Conservation (phyloP, 202 grass and related monocot species). For the Eragrostis tef region DNA sequence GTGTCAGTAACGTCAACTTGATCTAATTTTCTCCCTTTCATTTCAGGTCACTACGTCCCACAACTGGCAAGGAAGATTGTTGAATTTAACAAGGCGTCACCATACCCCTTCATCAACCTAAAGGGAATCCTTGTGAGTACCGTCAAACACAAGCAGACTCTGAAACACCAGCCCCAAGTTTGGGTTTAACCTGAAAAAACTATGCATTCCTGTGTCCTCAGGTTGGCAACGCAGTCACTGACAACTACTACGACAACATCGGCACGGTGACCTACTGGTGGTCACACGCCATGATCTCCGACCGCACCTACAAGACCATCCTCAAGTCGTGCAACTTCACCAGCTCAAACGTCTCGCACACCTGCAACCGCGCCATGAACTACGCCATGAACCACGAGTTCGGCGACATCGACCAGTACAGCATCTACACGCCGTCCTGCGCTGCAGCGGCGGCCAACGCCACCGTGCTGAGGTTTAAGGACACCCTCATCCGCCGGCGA, state of each 20-base stretch:
- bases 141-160: background rate
- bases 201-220: conserved; percentile 1
- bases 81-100: conserved; percentile 72
- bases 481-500: conserved; percentile 66
- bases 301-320: conserved; percentile 77
- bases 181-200: background rate
- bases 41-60: conserved; percentile 87
- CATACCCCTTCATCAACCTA: conserved; percentile 72
- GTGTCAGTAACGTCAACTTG: background rate
- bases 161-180: background rate
- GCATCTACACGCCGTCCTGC: conserved; percentile 94
- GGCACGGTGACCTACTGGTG: conserved; percentile 97
- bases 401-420: conserved; percentile 98
- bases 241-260: conserved; percentile 95
- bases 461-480: conserved; percentile 68
- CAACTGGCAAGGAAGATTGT: conserved; percentile 90
- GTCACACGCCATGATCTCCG: conserved; percentile 98
- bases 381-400: conserved; percentile 98
- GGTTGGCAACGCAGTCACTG: conserved; percentile 96
- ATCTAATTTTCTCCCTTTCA: background rate
- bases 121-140: conserved; percentile 86
- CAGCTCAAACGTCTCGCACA: conserved; percentile 55
- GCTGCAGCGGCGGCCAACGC: conserved; percentile 39
- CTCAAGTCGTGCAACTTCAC: conserved; percentile 81
- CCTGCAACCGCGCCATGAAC: conserved; percentile 66